Conservation (phyloP, 495 filamentous ascomycete species). For the Pyrenopolyporus hunteri region DNA sequence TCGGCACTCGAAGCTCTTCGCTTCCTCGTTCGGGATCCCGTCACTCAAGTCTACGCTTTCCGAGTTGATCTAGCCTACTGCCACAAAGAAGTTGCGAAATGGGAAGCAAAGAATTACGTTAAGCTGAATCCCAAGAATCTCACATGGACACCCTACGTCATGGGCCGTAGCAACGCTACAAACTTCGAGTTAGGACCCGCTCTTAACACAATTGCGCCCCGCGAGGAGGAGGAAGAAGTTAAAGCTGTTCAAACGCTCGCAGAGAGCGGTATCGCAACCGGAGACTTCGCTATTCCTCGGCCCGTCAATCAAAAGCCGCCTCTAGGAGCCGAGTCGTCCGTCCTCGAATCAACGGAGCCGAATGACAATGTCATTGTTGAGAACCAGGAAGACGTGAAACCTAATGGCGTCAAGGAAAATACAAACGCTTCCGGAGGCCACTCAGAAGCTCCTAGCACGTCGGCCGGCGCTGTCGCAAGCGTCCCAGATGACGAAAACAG, state of each 20-base stretch:
- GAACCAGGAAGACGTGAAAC: slow-evolving; percentile 40
- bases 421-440: slow-evolving; percentile 41
- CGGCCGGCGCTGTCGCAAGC: slow-evolving; percentile 6
- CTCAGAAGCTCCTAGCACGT: slow-evolving; percentile 11
- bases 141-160: slow-evolving; percentile 97
- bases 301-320: slow-evolving; percentile 22
- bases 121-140: slow-evolving; percentile 81
- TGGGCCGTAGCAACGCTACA: slow-evolving; percentile 83
- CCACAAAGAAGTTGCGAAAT: slow-evolving; percentile 79
- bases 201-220: slow-evolving; percentile 85
- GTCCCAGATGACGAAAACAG: slow-evolving; percentile 38
- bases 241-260: slow-evolving; percentile 46
- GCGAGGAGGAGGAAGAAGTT: slow-evolving; percentile 70
- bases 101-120: slow-evolving; percentile 85
- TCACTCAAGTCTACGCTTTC: slow-evolving; percentile 85
- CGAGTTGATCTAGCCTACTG: slow-evolving; percentile 84
- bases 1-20: slow-evolving; percentile 89
- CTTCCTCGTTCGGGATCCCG: slow-evolving; percentile 85
- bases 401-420: slow-evolving; percentile 37
- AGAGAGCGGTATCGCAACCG: slow-evolving; percentile 43
- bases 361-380: slow-evolving; percentile 41
- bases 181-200: slow-evolving; percentile 82
- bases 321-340: slow-evolving; percentile 27
- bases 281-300: slow-evolving; percentile 37
- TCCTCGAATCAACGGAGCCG: slow-evolving; percentile 54